These are phyloP conservation scores for Lanzia echinophila DNA, from an alignment of 2,329 filamentous ascomycete species.

Conservation along the genomic window DNA sequence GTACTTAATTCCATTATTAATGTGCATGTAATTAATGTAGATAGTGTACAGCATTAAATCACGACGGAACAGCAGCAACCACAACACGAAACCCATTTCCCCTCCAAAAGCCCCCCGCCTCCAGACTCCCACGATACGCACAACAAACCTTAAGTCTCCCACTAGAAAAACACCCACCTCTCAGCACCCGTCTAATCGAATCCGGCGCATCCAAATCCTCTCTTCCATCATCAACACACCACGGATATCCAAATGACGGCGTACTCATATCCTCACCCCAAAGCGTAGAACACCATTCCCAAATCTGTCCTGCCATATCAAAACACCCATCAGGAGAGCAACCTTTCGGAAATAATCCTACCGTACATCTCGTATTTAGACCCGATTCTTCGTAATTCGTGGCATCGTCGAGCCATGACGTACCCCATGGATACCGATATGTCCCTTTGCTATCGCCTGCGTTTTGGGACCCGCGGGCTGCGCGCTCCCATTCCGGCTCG, in stretches of 20 bases:
- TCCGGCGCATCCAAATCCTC: background rate
- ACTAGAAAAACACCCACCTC: background rate
- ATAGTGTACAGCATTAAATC: no score
- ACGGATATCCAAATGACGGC: background rate
- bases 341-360: background rate
- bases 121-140: background rate
- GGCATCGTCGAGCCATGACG: background rate
- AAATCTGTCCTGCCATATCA: background rate
- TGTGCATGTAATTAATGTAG: no score
- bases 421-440: background rate
- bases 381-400: background rate
- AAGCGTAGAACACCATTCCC: background rate
- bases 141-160: background rate
- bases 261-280: background rate
- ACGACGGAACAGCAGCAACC: background rate
- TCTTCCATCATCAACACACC: background rate
- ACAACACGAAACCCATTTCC: background rate
- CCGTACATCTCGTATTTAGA: background rate
- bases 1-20: no score
- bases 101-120: background rate
- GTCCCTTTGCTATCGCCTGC: background rate
- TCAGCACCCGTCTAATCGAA: background rate
- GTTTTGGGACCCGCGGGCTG: background rate
- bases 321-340: background rate
- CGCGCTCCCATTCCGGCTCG: background rate